Percentiles rank a stretch among this genome's conserved stretches.
These are phyloP conservation scores for Mycena maculata DNA, from an alignment of 768 basidiomycete species.

Conservation along the genomic window DNA sequence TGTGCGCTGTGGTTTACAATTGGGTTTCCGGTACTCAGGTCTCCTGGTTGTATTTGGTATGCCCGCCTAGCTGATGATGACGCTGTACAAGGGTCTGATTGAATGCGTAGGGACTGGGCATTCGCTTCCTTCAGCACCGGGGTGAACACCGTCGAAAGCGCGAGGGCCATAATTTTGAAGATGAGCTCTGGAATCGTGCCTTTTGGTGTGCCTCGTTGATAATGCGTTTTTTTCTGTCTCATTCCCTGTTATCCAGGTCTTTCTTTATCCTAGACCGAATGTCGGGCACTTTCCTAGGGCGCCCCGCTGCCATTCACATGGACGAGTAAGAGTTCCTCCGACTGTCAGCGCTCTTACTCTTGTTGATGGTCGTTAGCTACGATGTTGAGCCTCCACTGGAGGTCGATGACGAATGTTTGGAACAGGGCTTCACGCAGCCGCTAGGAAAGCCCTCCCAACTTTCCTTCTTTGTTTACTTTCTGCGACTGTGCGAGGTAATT, in stretches of 20 bases:
- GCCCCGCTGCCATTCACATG: slow-evolving; percentile 73
- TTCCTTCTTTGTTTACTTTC: slow-evolving; percentile 57
- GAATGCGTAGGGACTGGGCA: slow-evolving; percentile 55
- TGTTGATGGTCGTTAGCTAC: slow-evolving; percentile 52
- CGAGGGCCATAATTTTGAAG: slow-evolving; percentile 50
- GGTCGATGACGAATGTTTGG: slow-evolving; percentile 61
- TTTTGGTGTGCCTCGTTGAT: slow-evolving; percentile 56
- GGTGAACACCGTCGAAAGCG: slow-evolving; percentile 65
- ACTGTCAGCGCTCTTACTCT: background rate
- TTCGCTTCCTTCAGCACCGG: slow-evolving; percentile 71
- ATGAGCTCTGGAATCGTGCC: slow-evolving; percentile 70
- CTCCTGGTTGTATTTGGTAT: slow-evolving; percentile 48
- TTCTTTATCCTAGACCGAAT: slow-evolving; percentile 46
- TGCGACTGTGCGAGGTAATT: background rate
- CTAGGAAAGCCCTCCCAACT: slow-evolving; percentile 64
- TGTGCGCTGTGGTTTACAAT: slow-evolving; percentile 48
- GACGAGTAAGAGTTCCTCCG: slow-evolving; percentile 65
- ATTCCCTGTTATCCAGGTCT: slow-evolving; percentile 34
- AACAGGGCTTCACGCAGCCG: slow-evolving; percentile 71
- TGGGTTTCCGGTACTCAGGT: slow-evolving; percentile 55
- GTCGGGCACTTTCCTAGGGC: slow-evolving; percentile 63
- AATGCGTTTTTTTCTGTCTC: background rate
- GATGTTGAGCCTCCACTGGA: slow-evolving; percentile 76
- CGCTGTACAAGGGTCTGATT: background rate
- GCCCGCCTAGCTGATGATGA: background rate